Evolutionary conservation across 805 yeast genomes (phyloP).

Genomic region (Kregervanrija delftensis): DNA sequence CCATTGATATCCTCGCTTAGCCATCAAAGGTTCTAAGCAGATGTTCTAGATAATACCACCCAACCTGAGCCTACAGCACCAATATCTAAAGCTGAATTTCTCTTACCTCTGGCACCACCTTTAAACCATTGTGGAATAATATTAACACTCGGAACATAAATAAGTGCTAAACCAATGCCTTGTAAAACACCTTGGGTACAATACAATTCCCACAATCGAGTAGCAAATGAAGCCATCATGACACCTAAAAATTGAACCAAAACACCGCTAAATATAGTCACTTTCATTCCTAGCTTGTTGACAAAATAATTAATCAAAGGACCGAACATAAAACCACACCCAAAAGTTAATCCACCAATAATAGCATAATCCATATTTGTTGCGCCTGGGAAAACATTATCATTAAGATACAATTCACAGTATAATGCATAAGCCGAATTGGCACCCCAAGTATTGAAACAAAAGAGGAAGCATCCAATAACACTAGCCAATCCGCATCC

Average conservation of each 20-base stretch:
- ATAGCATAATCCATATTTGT: slow-evolving; percentile 51
- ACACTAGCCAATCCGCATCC: slow-evolving; percentile 53
- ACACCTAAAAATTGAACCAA: slow-evolving; percentile 44
- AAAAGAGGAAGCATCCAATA: slow-evolving; percentile 39
- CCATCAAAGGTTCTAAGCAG: slow-evolving; percentile 38
- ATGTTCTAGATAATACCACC: slow-evolving; percentile 43
- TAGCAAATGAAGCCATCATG: slow-evolving; percentile 51
- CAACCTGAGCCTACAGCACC: slow-evolving; percentile 42
- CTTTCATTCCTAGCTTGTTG: slow-evolving; percentile 35
- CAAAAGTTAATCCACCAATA: slow-evolving; percentile 60
- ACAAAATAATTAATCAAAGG: slow-evolving; percentile 43
- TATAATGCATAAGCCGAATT: slow-evolving; percentile 60
- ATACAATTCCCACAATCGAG: slow-evolving; percentile 54
- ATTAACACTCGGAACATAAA: slow-evolving; percentile 50
- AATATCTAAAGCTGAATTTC: slow-evolving; percentile 43
- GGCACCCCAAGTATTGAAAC: slow-evolving; percentile 65
- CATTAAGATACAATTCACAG: slow-evolving; percentile 45
- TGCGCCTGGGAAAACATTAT: slow-evolving; percentile 46
- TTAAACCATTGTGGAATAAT: slow-evolving; percentile 62
- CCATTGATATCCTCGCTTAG: slow-evolving; percentile 34
- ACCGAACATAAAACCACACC: slow-evolving; percentile 38
- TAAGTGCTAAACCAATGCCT: slow-evolving; percentile 49
- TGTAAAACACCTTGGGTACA: slow-evolving; percentile 59
- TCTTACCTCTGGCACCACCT: slow-evolving; percentile 29
- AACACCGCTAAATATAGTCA: slow-evolving; percentile 40